Conservation (phyloP, 1,284 basidiomycete genomes). For the Cyathus olla region DNA sequence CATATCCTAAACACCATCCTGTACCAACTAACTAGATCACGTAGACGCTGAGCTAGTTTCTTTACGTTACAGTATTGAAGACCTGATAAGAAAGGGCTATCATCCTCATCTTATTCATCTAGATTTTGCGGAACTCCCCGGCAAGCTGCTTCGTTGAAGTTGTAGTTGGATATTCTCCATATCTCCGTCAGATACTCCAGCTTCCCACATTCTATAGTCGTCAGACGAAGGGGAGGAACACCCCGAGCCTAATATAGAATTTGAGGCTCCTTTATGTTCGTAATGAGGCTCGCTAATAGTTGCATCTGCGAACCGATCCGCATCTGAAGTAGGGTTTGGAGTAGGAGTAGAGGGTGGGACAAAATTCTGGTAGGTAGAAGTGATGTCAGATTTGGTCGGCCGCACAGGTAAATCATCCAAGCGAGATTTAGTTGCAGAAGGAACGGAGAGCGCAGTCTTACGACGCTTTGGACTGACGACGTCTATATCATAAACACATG, state of each 20-base stretch:
- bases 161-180: conserved; percentile 7
- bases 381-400: no score
- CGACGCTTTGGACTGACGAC: neutral
- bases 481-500: neutral
- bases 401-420: neutral
- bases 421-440: neutral
- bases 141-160: neutral
- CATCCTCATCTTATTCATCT: neutral
- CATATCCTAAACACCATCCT: no score
- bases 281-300: neutral
- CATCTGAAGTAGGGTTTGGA: neutral
- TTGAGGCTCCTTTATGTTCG: neutral
- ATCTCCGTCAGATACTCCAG: neutral
- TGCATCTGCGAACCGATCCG: neutral
- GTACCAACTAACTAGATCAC: no score
- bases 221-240: neutral
- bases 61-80: neutral
- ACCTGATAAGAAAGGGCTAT: neutral
- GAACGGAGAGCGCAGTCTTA: neutral
- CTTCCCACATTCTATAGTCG: conserved; percentile 30
- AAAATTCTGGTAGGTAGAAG: no score
- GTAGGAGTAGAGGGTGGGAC: neutral
- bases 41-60: neutral
- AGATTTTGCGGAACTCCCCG: no score
- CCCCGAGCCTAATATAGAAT: neutral